A percentile compares a stretch with the other conserved stretches of the same genome.
Evolutionary conservation across 176 grass and related monocot species (phyloP).

Genomic region (Dendrocalamus sinicus): DNA sequence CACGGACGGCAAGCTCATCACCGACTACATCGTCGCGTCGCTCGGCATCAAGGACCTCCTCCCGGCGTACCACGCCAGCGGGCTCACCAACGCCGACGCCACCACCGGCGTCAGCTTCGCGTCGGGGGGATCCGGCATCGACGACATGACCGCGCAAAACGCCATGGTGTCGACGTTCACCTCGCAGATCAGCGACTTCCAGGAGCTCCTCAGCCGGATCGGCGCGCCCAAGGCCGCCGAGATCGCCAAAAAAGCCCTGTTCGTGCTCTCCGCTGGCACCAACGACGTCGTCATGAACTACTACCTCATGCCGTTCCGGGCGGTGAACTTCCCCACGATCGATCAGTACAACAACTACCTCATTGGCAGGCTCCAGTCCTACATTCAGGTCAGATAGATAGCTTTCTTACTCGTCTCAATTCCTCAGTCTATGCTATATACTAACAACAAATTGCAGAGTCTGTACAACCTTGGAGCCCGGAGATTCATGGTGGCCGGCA

Average conservation of each 20-base stretch:
- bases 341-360: slow-evolving; percentile 56
- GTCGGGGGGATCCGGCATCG: slow-evolving; percentile 68
- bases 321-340: slow-evolving; percentile 32
- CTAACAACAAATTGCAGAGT: slow-evolving; percentile 25
- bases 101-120: slow-evolving; percentile 72
- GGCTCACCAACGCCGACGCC: slow-evolving; percentile 35
- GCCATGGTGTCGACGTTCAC: slow-evolving; percentile 46
- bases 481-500: slow-evolving; percentile 51
- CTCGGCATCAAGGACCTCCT: slow-evolving; percentile 63
- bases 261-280: slow-evolving; percentile 59
- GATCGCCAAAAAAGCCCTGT: slow-evolving; percentile 47
- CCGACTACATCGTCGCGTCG: slow-evolving; percentile 68
- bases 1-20: slow-evolving; percentile 66
- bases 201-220: slow-evolving; percentile 43
- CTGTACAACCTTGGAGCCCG: slow-evolving; percentile 52
- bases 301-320: slow-evolving; percentile 34
- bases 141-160: slow-evolving; percentile 54
- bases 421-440: neutral
- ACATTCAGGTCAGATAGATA: slow-evolving; percentile 49
- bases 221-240: slow-evolving; percentile 35
- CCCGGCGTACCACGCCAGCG: slow-evolving; percentile 42
- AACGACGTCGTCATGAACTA: slow-evolving; percentile 72
- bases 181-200: slow-evolving; percentile 55
- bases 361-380: slow-evolving; percentile 39
- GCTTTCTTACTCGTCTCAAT: neutral